These are phyloP conservation scores for Sporothrix phasma DNA, from an alignment of 2,329 filamentous ascomycete genomes.

Conservation along the genomic window DNA sequence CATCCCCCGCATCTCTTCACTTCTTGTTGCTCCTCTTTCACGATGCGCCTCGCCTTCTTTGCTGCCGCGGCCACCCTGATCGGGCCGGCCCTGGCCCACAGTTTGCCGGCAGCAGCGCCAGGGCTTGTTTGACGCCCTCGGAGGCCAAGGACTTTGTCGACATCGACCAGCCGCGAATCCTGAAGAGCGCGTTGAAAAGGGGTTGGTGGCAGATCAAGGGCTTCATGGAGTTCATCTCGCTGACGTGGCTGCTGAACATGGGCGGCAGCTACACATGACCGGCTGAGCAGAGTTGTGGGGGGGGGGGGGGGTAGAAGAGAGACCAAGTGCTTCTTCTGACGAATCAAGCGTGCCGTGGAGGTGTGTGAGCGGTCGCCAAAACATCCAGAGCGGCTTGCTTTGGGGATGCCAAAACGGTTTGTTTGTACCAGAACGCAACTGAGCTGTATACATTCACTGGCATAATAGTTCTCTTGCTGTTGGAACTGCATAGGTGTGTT, in stretches of 20 bases:
- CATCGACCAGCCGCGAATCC: slow-evolving; percentile 24
- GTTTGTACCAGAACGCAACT: too few species aligned
- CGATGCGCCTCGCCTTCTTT: slow-evolving; percentile 10
- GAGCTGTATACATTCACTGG: too few species aligned
- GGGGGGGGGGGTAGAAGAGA: not conserved
- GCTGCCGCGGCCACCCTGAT: slow-evolving; percentile 10
- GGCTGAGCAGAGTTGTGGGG: not conserved
- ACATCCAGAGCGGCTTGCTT: not conserved
- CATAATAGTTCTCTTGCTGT: too few species aligned
- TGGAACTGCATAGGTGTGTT: too few species aligned
- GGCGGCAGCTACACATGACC: slow-evolving; percentile 26
- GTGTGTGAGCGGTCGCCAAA: not conserved
- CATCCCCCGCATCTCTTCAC: not conserved
- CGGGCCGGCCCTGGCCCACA: slow-evolving; percentile 12
- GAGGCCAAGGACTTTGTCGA: slow-evolving; percentile 24
- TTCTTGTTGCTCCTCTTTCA: not conserved
- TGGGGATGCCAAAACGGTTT: too few species aligned
- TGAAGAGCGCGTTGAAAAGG: slow-evolving; percentile 22
- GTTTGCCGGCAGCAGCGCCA: slow-evolving; percentile 7
- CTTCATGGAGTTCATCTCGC: slow-evolving; percentile 27
- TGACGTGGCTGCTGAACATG: slow-evolving; percentile 27
- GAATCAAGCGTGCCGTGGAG: not conserved
- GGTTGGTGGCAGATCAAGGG: slow-evolving; percentile 25
- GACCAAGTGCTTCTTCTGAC: not conserved
- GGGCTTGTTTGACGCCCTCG: slow-evolving; percentile 4